Evolutionary conservation across 1,139 yeast species (phyloP), one percentile per base, ranked within the genome.

Genomic region (Yamadazyma taylorii): DNA sequence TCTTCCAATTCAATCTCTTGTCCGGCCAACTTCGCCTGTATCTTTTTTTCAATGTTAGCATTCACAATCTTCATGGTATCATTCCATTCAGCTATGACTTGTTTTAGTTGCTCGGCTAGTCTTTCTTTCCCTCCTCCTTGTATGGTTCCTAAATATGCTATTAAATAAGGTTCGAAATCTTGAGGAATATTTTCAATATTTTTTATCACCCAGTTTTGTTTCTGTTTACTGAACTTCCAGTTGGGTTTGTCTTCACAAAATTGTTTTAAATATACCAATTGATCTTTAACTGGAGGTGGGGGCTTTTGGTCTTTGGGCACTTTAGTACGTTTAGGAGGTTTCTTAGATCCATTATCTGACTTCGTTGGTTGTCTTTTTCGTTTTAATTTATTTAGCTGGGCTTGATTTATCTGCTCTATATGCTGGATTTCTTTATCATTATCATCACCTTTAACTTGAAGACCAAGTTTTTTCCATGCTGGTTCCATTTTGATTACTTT

Each of bases 181-280:
- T 63, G 69, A 1, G 83, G 85, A 13, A 83, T 73, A 25, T 55
- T 48, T 43, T 70, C 73, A 33, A 86, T 63, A 59, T 88, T 82
- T 53, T 83, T 84, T 45, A 89, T 61, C 35, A 90, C 72, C 97
- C 97, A 90, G 56, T 88, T 89, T 58, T 90, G 97, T 50, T 90
- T 89, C 64, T 86, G 95, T 55, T 90, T 90, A 41, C 95, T 85
- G 57, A 90, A 90, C 63, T 89, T 90, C 97, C 97, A 90, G 43
- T 74, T 70, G 0, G 64, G 75, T 41, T 68, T 71, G 48, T 82
- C 88, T 8, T 73, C 68, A 17, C 68, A 65, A 52, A 78, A 90
- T 39, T 79, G 87, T 40, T 80, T 74, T 49, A 90, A 63, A 53
- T 90, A 90, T 1, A 73, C 79, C 35, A 86, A 66, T 57, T 89